Conservation (phyloP, 1,139 yeast species). For the Tardiomyces blankii region DNA sequence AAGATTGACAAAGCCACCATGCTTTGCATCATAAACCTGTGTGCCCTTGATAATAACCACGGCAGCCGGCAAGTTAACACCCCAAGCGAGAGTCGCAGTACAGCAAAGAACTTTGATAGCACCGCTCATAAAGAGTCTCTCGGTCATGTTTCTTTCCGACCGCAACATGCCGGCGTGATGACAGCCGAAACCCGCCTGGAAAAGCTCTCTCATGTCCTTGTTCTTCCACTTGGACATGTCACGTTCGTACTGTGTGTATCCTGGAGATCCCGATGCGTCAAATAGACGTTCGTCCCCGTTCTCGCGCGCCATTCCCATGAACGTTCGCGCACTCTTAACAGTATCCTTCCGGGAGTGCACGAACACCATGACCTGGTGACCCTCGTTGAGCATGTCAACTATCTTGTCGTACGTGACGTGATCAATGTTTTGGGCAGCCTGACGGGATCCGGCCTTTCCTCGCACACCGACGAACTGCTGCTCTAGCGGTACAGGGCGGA, state of each 20-base stretch:
- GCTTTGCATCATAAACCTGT: slow-evolving; percentile 86
- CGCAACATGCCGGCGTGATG: slow-evolving; percentile 98
- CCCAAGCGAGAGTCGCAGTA: slow-evolving; percentile 99
- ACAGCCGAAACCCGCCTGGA: slow-evolving; percentile 75
- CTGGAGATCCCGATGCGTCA: slow-evolving; percentile 44
- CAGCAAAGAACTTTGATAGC: slow-evolving; percentile 85
- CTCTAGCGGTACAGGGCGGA: slow-evolving; percentile 87
- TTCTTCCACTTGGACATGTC: slow-evolving; percentile 70
- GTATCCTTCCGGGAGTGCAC: slow-evolving; percentile 96
- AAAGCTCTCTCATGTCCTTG: slow-evolving; percentile 72
- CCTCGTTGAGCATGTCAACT: slow-evolving; percentile 51
- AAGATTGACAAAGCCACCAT: slow-evolving; percentile 87
- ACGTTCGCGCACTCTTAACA: slow-evolving; percentile 64
- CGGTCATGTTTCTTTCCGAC: slow-evolving; percentile 81
- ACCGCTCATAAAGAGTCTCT: slow-evolving; percentile 76
- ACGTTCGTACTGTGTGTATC: slow-evolving; percentile 38
- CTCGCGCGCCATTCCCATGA: slow-evolving; percentile 56
- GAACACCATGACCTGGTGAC: slow-evolving; percentile 91
- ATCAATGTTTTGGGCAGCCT: slow-evolving; percentile 70
- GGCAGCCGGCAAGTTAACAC: slow-evolving; percentile 97
- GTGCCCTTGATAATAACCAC: slow-evolving; percentile 96
- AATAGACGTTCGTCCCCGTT: slow-evolving; percentile 44
- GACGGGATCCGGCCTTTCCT: slow-evolving; percentile 70
- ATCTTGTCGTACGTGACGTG: slow-evolving; percentile 68
- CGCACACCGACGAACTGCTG: slow-evolving; percentile 82